Percentiles rank a stretch among this genome's conserved stretches.
Conservation (phyloP, 148 eudicot species). For the Arbutus unedo region DNA sequence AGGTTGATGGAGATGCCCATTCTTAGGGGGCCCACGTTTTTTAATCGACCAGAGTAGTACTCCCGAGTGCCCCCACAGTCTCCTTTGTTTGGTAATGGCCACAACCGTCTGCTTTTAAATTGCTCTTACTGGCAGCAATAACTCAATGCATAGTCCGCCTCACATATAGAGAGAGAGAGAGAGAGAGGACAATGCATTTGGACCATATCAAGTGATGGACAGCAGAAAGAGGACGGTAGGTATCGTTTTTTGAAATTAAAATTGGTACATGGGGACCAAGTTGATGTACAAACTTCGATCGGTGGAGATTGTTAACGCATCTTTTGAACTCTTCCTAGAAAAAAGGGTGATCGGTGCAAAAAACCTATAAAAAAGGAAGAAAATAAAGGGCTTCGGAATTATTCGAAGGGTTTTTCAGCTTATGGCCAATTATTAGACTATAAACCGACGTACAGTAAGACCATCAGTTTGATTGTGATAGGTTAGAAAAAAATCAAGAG, state of each 20-base stretch:
- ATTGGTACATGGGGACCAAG: background rate
- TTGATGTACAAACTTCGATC: background rate
- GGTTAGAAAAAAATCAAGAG: background rate
- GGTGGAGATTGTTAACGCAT: background rate
- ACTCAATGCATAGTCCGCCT: background rate
- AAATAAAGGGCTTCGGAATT: background rate
- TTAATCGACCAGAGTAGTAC: background rate
- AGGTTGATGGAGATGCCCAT: conserved; percentile 8
- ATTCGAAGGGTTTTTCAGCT: background rate
- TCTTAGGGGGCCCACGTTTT: background rate
- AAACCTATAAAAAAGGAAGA: background rate
- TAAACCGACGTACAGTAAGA: background rate
- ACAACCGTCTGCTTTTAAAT: background rate
- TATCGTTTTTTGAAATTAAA: background rate
- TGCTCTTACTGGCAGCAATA: background rate
- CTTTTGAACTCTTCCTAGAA: background rate
- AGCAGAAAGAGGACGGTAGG: background rate
- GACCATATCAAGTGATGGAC: conserved; percentile 10
- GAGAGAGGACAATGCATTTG: background rate
- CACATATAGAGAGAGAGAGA: background rate
- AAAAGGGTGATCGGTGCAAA: background rate
- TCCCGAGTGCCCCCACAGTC: background rate
- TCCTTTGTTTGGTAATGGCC: background rate
- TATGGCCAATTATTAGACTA: background rate
- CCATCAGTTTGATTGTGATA: background rate